These are phyloP conservation scores for Cadophora sp. DNA, from an alignment of 2,329 filamentous ascomycete genomes.

Conservation along the genomic window DNA sequence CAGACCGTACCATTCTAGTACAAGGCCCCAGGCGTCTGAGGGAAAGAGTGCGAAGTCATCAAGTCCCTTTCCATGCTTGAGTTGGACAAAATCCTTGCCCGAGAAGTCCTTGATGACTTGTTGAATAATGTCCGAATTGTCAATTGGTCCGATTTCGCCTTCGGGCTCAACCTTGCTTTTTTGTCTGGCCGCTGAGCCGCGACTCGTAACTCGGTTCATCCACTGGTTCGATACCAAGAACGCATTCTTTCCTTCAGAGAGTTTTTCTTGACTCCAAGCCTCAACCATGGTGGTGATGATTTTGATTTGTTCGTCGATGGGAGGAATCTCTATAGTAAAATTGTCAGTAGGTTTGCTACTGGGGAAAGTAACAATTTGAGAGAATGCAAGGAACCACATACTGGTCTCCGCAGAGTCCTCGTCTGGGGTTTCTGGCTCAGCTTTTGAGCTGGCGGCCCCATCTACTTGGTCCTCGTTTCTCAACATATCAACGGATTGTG, in stretches of 20 bases:
- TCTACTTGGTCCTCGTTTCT: conserved; percentile 26
- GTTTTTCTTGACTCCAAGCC: conserved; percentile 53
- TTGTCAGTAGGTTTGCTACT: conserved; percentile 16
- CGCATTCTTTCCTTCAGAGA: conserved; percentile 75
- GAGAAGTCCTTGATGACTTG: conserved; percentile 60
- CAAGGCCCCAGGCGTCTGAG: conserved; percentile 79
- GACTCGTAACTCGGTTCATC: conserved; percentile 75
- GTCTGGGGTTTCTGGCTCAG: neutral
- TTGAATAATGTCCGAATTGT: conserved; percentile 83
- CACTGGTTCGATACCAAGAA: conserved; percentile 82
- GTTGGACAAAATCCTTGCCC: conserved; percentile 69
- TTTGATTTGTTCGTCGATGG: conserved; percentile 74
- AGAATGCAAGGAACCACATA: neutral
- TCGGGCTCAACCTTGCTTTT: conserved; percentile 66
- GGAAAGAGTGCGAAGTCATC: conserved; percentile 82
- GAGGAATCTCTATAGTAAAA: conserved; percentile 45
- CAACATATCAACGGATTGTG: conserved; percentile 39
- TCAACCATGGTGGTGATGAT: conserved; percentile 69
- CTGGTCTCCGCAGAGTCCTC: conserved; percentile 22
- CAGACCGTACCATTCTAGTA: conserved; percentile 83
- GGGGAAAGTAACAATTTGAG: neutral
- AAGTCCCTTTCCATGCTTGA: conserved; percentile 72
- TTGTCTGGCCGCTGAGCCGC: conserved; percentile 64
- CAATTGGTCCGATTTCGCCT: conserved; percentile 73
- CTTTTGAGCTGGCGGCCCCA: conserved; percentile 10